phyloP scores from a whole-genome alignment of 2,329 filamentous ascomycete genomes.

The Ophiostoma novo-ulmi region DNA sequence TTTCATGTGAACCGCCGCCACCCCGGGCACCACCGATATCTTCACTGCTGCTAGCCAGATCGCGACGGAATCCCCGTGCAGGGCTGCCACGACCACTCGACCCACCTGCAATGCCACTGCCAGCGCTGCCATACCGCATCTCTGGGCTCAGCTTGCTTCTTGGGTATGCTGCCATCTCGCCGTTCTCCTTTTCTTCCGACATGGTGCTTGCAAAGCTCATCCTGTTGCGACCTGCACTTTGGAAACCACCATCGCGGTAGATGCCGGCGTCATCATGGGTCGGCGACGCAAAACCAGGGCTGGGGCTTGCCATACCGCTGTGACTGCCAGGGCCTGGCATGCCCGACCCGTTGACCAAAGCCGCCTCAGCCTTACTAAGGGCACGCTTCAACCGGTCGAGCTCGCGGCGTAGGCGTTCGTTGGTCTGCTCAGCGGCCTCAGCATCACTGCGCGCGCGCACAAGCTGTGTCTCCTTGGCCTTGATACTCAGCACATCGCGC shows the following conservation, averaged over 20 bases:
- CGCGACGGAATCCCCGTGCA: slow-evolving; percentile 49
- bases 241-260: slow-evolving; percentile 49
- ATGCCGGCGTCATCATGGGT: slow-evolving; percentile 56
- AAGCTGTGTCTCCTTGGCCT: slow-evolving; percentile 95
- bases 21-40: slow-evolving; percentile 21
- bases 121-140: slow-evolving; percentile 41
- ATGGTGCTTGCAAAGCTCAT: slow-evolving; percentile 61
- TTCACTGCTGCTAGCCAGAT: slow-evolving; percentile 25
- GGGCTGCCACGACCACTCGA: slow-evolving; percentile 57
- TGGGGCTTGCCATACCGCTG: slow-evolving; percentile 32
- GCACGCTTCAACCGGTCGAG: slow-evolving; percentile 92
- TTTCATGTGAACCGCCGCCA: background rate
- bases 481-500: slow-evolving; percentile 88
- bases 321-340: slow-evolving; percentile 23
- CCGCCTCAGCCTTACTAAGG: slow-evolving; percentile 55
- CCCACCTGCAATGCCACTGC: slow-evolving; percentile 33
- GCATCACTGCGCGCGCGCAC: slow-evolving; percentile 86
- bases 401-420: slow-evolving; percentile 78
- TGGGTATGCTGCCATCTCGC: slow-evolving; percentile 41
- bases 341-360: slow-evolving; percentile 18
- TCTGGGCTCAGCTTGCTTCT: slow-evolving; percentile 54
- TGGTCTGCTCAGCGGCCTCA: slow-evolving; percentile 79
- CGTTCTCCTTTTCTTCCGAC: slow-evolving; percentile 75
- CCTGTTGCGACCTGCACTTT: slow-evolving; percentile 42
- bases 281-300: slow-evolving; percentile 45